Base-by-base conservation (phyloP, 2,329 filamentous ascomycete genomes). In the Colletotrichum sojae region DNA sequence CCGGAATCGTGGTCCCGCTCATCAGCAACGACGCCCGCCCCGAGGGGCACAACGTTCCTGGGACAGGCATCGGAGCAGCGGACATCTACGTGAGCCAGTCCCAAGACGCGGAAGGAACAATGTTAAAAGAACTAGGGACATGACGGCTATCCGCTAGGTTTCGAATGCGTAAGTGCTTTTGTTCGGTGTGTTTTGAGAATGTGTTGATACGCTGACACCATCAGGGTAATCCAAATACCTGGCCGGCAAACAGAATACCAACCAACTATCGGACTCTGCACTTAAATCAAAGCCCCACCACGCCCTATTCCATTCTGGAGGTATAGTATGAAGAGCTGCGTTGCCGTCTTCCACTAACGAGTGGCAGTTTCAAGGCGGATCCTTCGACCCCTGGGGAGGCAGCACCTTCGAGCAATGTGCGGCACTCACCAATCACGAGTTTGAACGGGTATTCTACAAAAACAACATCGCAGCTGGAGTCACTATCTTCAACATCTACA, bases 361-460 rank as follows among this genome's bases (percentile, higher is more conserved):
- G 46, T 18, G 76, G 49, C 73, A 90, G 82, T 92, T 91, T 71
- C 90, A 94, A 83, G 91, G 88, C 1, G 92, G 92, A 22, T 84
- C 89, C 0, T 94, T 91, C 69, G 92, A 94, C 75, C 89, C 90
- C 0, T 95, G 92, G 88, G 93, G 92, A 56, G 92, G 92, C 16
- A 81, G 83, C 15, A 91, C 92, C 0, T 93, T 92, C 57, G 89
- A 88, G 3, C 83, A 90, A 65, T 96, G 94, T 73, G 83, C 87
- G 4, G 81, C 83, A 3, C 83, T 95, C 3, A 81, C 93, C 4
- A 92, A 92, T 70, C 83, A 90, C n/a, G 91, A 94, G 73, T 94
- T 94, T 71, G 89, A 92, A 70, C 84, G 92, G 16, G 90, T 96
- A 0, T 94, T 94, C 75, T 93, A 94, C 78, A 95, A 95, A 84